phyloP scores from a whole-genome alignment of 495 filamentous ascomycete genomes.

The Daldinia caldariorum region DNA sequence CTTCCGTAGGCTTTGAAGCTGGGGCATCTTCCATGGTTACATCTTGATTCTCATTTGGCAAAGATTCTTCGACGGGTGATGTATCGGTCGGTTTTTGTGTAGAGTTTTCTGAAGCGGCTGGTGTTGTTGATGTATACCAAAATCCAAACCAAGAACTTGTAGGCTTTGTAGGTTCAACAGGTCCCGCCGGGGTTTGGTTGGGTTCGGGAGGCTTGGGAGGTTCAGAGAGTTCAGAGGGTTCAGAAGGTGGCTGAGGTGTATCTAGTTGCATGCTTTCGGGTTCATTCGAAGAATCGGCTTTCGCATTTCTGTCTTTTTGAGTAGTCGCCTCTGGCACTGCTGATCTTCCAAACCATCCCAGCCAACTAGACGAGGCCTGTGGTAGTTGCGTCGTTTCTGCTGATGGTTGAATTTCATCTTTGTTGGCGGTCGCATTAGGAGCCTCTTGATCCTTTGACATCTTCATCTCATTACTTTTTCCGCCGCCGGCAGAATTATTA shows the following conservation, averaged over 20 bases:
- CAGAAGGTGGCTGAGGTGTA: slow-evolving; percentile 24
- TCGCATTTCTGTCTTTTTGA: slow-evolving; percentile 39
- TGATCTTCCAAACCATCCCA: slow-evolving; percentile 65
- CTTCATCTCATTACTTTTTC: slow-evolving; percentile 7
- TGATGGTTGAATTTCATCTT: slow-evolving; percentile 22
- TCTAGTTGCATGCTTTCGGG: slow-evolving; percentile 24
- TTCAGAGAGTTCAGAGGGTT: slow-evolving; percentile 20
- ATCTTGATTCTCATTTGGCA: slow-evolving; percentile 47
- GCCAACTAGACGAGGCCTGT: slow-evolving; percentile 60
- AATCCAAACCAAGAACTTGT: slow-evolving; percentile 63
- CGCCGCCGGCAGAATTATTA: slow-evolving; percentile 15
- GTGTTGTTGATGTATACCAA: slow-evolving; percentile 52
- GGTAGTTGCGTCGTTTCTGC: slow-evolving; percentile 46
- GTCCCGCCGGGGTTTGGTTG: background rate
- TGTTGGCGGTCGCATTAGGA: slow-evolving; percentile 13
- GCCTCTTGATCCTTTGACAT: slow-evolving; percentile 15
- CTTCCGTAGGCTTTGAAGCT: slow-evolving; percentile 30
- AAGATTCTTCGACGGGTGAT: slow-evolving; percentile 27
- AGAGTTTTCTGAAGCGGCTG: slow-evolving; percentile 34
- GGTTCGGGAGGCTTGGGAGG: background rate
- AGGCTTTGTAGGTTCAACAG: slow-evolving; percentile 38
- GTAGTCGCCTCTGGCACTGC: slow-evolving; percentile 38
- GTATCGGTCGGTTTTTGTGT: slow-evolving; percentile 42
- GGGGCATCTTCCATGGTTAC: slow-evolving; percentile 54
- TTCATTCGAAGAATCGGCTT: slow-evolving; percentile 40